Evolutionary conservation across 2,329 filamentous ascomycete genomes (phyloP).

Genomic region (Penicillium paneum): DNA sequence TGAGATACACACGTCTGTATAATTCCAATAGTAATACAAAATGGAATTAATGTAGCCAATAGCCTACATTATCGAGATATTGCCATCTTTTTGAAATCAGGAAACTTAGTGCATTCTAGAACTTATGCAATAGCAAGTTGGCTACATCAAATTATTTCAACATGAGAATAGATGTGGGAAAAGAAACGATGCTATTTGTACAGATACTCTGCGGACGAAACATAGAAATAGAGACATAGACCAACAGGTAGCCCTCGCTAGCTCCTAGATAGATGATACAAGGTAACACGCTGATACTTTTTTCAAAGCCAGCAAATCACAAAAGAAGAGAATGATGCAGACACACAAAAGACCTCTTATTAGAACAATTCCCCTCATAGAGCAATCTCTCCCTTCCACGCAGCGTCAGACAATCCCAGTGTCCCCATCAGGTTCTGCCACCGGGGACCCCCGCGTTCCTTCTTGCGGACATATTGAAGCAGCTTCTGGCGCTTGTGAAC

Average conservation of each 20-base stretch:
- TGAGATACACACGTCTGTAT: no score
- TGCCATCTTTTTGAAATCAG: no score
- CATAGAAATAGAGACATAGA: constrained; percentile 2
- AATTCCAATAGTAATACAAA: no score
- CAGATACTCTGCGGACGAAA: constrained; percentile 14
- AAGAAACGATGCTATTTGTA: constrained; percentile 25
- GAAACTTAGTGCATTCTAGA: neutral
- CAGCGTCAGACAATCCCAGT: constrained; percentile 80
- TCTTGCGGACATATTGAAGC: constrained; percentile 78
- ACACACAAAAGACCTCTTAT: constrained; percentile 15
- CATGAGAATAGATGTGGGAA: neutral
- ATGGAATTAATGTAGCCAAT: neutral
- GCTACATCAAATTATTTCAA: neutral
- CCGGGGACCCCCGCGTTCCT: constrained; percentile 85
- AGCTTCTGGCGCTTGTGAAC: constrained; percentile 88
- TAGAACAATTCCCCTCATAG: constrained; percentile 49
- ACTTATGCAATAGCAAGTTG: neutral
- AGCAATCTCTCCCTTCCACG: constrained; percentile 86
- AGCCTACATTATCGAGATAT: neutral
- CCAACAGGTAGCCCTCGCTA: constrained; percentile 11
- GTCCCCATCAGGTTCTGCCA: constrained; percentile 84
- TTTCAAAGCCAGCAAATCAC: constrained; percentile 6
- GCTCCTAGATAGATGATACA: constrained; percentile 10
- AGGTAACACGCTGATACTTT: constrained; percentile 15
- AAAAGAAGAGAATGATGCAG: constrained; percentile 2